Evolutionary conservation across 345 rosid species (phyloP).

Genomic region (Melaleuca alternifolia): DNA sequence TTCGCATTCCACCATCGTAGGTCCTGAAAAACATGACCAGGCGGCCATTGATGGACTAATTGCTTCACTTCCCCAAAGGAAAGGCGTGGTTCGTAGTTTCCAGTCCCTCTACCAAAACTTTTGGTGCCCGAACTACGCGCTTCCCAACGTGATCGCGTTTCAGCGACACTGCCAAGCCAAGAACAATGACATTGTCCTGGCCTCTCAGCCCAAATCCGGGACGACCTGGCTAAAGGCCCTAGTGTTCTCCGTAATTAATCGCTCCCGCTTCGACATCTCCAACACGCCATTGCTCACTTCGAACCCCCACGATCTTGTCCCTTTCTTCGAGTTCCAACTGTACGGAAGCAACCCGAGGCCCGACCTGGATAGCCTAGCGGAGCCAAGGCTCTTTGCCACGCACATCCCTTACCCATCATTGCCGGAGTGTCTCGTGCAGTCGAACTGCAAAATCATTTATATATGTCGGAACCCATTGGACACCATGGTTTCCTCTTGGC

Average conservation of each 20-base stretch:
- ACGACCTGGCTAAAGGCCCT: conserved; percentile 29
- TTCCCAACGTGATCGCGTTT: not conserved
- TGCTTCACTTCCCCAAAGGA: too few species aligned
- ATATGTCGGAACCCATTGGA: not conserved
- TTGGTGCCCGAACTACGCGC: not conserved
- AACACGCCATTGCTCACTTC: conserved; percentile 4
- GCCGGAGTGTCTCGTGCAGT: not conserved
- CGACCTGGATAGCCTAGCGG: accelerated
- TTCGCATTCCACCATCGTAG: too few species aligned
- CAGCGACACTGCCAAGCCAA: conserved; percentile 7
- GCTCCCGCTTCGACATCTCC: not conserved
- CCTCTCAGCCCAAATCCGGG: conserved; percentile 19
- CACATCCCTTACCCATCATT: not conserved
- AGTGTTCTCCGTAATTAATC: not conserved
- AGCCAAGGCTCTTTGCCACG: accelerated
- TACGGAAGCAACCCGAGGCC: not conserved
- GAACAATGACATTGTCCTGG: conserved; percentile 7
- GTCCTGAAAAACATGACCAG: too few species aligned
- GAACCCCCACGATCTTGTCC: conserved; percentile 20
- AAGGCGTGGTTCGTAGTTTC: not conserved
- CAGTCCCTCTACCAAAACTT: not conserved
- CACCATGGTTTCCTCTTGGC: not conserved
- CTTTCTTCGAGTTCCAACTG: conserved; percentile 5
- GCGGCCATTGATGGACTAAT: too few species aligned
- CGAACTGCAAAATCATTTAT: not conserved